Conservation (phyloP, 2,329 filamentous ascomycete genomes). For the Epichloe amarillans region DNA sequence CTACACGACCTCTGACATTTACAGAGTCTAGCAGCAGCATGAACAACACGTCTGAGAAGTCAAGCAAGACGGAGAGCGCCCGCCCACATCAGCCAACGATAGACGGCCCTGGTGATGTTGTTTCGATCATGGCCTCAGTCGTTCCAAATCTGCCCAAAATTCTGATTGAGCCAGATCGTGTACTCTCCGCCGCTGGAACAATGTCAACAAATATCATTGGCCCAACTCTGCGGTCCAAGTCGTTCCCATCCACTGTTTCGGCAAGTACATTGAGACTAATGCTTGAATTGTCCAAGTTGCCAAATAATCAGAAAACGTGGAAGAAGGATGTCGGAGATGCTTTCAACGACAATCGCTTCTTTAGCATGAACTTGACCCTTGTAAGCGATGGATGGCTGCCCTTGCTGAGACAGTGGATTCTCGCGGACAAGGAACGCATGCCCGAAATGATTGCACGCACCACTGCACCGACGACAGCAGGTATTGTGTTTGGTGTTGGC, state of each 20-base stretch:
- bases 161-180: constrained; percentile 72
- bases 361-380: constrained; percentile 52
- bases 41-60: constrained; percentile 24
- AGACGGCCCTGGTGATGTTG: constrained; percentile 54
- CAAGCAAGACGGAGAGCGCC: constrained; percentile 19
- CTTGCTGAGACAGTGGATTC: constrained; percentile 69
- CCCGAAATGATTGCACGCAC: constrained; percentile 68
- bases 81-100: constrained; percentile 14
- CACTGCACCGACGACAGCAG: constrained; percentile 75
- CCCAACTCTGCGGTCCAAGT: constrained; percentile 69
- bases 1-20: constrained; percentile 67
- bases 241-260: constrained; percentile 76
- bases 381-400: constrained; percentile 68
- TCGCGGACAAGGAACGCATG: constrained; percentile 79
- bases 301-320: constrained; percentile 77
- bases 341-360: constrained; percentile 82
- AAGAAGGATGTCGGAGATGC: constrained; percentile 86
- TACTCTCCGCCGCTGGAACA: constrained; percentile 60
- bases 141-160: constrained; percentile 72
- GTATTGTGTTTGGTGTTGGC: constrained; percentile 97
- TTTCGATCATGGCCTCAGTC: constrained; percentile 65
- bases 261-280: constrained; percentile 58
- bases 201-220: constrained; percentile 76
- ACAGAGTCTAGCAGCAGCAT: constrained; percentile 34
- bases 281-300: constrained; percentile 61